These are phyloP conservation scores for Beta lomatogona DNA, from an alignment of 179 eudicot genomes.

Conservation along the genomic window DNA sequence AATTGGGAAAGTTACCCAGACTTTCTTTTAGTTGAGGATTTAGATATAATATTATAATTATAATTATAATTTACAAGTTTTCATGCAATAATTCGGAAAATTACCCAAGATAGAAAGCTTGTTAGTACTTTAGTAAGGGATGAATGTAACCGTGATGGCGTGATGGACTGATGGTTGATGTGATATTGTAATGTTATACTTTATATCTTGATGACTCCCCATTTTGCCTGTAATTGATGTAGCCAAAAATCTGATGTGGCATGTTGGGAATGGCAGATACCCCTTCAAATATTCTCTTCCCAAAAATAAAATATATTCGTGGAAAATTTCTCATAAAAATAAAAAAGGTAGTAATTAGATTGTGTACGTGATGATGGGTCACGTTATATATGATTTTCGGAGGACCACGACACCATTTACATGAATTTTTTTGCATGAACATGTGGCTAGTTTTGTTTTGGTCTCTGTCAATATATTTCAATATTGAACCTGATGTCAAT, in stretches of 20 bases:
- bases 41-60: too few relatives aligned
- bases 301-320: neutral
- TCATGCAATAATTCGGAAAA: too few relatives aligned
- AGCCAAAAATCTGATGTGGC: neutral
- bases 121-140: too few relatives aligned
- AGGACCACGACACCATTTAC: slow-evolving; percentile 5
- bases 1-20: too few relatives aligned
- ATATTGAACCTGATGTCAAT: neutral
- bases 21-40: too few relatives aligned
- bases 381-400: slow-evolving; percentile 5
- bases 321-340: too few relatives aligned
- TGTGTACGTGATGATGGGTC: slow-evolving; percentile 23
- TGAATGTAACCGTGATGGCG: too few relatives aligned
- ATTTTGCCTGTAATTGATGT: neutral
- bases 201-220: too few relatives aligned
- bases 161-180: too few relatives aligned
- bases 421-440: slow-evolving; percentile 12
- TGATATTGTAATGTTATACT: too few relatives aligned
- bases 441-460: slow-evolving; percentile 23
- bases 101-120: too few relatives aligned
- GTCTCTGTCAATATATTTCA: neutral
- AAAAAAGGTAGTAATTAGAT: neutral
- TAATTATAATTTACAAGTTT: too few relatives aligned
- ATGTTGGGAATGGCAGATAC: neutral
- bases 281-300: neutral